Evolutionary conservation across 331 rosid genomes (phyloP), one percentile per base, ranked within the genome.

Genomic region (Malus hybrid): DNA sequence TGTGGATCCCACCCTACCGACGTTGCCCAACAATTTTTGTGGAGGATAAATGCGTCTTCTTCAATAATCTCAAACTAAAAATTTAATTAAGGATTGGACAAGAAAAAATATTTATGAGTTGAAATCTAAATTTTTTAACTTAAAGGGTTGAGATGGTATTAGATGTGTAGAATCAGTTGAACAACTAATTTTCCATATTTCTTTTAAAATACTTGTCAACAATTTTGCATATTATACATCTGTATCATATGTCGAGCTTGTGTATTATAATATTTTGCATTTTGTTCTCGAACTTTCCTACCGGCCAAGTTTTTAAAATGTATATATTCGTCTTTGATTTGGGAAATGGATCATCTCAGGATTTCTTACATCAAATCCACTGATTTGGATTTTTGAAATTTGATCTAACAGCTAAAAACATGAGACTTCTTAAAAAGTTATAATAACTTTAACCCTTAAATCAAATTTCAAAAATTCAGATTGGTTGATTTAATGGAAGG

Each of bases 401-500:
- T 42, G 5, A 42, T 42, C 1, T 0, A 42, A 42, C 0, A 42
- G 1, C 0, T 42, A 42, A 42, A 42, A 42, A 10, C 0, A 42
- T 0, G 0, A 1, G 0, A 0, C 0, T 0, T 39, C 0, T 42
- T 42, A 0, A 10, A 42, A 39, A 10, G 1, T 42, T 3, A 42
- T 10, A 42, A 10, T 42, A 42, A 42, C 0, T 42, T 42, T 42
- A 42, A 39, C 4, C 0, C 4, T 3, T 39, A 0, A 1, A 39
- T 39, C 13, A 39, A 39, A 10, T 9, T 39, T 39, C 0, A 39
- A 39, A 0, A 0, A 0, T 0, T 0, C 0, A 1, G 0, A 42
- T 42, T 42, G 0, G 5, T 42, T 10, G 1, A 39, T 39, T 39
- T 39, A 39, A 39, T 39, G 12, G 0, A 39, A 39, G 46, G 0